phyloP scores from a whole-genome alignment of 2,329 filamentous ascomycete species.

The Elsinoe batatas region DNA sequence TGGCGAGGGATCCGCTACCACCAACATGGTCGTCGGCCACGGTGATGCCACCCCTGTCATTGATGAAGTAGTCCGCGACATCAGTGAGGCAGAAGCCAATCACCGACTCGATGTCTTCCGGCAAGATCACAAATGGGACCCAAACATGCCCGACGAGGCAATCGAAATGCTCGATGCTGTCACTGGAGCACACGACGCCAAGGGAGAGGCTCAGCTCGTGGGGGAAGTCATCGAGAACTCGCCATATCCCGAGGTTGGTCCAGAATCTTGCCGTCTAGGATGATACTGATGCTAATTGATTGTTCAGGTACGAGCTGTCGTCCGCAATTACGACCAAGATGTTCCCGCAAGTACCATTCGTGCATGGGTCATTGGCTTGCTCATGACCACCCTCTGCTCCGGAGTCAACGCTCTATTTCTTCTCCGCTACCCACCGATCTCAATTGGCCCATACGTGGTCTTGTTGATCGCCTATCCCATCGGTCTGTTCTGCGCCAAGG shows the following conservation, averaged over 20 bases:
- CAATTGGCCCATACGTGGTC: slow-evolving; percentile 79
- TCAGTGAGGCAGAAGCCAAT: slow-evolving; percentile 22
- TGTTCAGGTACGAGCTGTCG: slow-evolving; percentile 43
- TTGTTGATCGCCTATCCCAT: slow-evolving; percentile 74
- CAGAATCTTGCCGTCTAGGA: too few species aligned
- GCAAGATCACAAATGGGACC: slow-evolving; percentile 53
- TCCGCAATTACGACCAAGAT: slow-evolving; percentile 55
- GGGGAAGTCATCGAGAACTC: slow-evolving; percentile 55
- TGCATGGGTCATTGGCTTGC: slow-evolving; percentile 52
- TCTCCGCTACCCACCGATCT: slow-evolving; percentile 78
- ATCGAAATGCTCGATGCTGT: slow-evolving; percentile 51
- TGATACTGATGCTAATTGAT: too few species aligned
- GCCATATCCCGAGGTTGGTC: slow-evolving; percentile 54
- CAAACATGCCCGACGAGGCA: slow-evolving; percentile 54
- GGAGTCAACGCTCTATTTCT: slow-evolving; percentile 71
- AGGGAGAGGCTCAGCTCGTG: slow-evolving; percentile 48
- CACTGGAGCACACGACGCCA: slow-evolving; percentile 45
- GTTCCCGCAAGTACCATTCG: slow-evolving; percentile 55
- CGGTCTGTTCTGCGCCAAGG: slow-evolving; percentile 56
- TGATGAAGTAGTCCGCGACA: slow-evolving; percentile 14
- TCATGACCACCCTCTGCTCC: slow-evolving; percentile 54
- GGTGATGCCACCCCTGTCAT: slow-evolving; percentile 16
- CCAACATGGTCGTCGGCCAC: slow-evolving; percentile 17
- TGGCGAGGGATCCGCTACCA: slow-evolving; percentile 12
- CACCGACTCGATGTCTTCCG: slow-evolving; percentile 45